Evolutionary conservation across 805 yeast species (phyloP).

Genomic region (Cyberlindnera saturnus): DNA sequence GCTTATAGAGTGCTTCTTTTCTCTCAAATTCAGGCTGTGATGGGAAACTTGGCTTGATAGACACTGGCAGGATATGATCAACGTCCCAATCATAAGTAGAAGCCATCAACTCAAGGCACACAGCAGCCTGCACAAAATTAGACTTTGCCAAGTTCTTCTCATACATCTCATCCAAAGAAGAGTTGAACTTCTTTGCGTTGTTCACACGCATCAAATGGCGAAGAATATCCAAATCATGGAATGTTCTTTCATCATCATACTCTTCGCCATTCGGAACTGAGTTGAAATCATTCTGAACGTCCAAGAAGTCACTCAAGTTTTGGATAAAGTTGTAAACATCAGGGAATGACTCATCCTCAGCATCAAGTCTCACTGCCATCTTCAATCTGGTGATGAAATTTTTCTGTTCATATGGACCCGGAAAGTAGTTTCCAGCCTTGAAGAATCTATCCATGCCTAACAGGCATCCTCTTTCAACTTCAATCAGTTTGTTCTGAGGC

Average conservation of each 20-base stretch:
- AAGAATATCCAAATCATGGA: slow-evolving; percentile 69
- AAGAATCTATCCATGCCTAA: slow-evolving; percentile 60
- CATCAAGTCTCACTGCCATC: slow-evolving; percentile 45
- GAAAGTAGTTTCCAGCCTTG: slow-evolving; percentile 50
- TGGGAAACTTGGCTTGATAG: slow-evolving; percentile 67
- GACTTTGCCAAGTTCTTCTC: slow-evolving; percentile 52
- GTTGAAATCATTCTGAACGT: slow-evolving; percentile 57
- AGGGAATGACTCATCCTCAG: slow-evolving; percentile 56
- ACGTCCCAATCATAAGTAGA: slow-evolving; percentile 72
- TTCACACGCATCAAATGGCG: slow-evolving; percentile 72
- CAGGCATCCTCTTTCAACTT: slow-evolving; percentile 57
- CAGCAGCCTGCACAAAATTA: slow-evolving; percentile 77
- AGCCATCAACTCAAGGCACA: slow-evolving; percentile 72
- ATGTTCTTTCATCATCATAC: slow-evolving; percentile 81
- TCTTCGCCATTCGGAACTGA: slow-evolving; percentile 77
- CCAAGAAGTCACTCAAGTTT: slow-evolving; percentile 55
- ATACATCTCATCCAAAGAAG: slow-evolving; percentile 71
- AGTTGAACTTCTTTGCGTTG: slow-evolving; percentile 72
- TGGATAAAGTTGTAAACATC: slow-evolving; percentile 45
- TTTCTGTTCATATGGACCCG: slow-evolving; percentile 47
- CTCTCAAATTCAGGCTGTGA: slow-evolving; percentile 75
- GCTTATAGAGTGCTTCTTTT: slow-evolving; percentile 63
- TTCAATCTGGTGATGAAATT: slow-evolving; percentile 46
- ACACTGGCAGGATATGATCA: slow-evolving; percentile 46
- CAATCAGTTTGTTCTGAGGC: slow-evolving; percentile 46